phyloP scores from a whole-genome alignment of 129 eudicot species.

The Saposhnikovia divaricata region DNA sequence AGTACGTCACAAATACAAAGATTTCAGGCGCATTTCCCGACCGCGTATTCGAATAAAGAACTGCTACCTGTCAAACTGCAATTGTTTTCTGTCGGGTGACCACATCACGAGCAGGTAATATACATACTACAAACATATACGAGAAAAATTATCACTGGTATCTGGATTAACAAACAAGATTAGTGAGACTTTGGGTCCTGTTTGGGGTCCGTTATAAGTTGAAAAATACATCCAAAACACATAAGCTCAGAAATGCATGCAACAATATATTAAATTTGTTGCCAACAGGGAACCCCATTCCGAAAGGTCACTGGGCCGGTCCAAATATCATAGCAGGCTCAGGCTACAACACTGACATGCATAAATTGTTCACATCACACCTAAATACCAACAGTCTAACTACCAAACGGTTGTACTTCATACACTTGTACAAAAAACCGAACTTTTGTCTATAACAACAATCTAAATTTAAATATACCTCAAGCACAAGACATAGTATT shows the following conservation, averaged over 20 bases:
- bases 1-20: too few relatives aligned
- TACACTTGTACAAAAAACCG: neutral
- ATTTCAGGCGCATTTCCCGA: too few relatives aligned
- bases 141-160: neutral
- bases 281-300: too few relatives aligned
- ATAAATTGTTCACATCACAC: neutral
- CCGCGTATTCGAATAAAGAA: too few relatives aligned
- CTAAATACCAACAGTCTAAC: neutral
- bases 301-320: too few relatives aligned
- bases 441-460: neutral
- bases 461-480: neutral
- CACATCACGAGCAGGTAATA: slow-evolving; percentile 64
- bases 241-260: neutral
- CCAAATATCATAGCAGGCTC: neutral
- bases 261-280: neutral
- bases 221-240: too few relatives aligned
- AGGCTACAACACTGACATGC: neutral
- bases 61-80: slow-evolving; percentile 40
- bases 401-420: neutral
- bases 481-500: neutral
- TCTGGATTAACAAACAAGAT: neutral
- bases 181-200: neutral
- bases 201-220: too few relatives aligned
- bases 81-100: slow-evolving; percentile 25
- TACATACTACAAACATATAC: slow-evolving; percentile 30